Evolutionary conservation across 805 yeast genomes (phyloP), one percentile per base, ranked within the genome.

Genomic region (Nakazawaea holstii): DNA sequence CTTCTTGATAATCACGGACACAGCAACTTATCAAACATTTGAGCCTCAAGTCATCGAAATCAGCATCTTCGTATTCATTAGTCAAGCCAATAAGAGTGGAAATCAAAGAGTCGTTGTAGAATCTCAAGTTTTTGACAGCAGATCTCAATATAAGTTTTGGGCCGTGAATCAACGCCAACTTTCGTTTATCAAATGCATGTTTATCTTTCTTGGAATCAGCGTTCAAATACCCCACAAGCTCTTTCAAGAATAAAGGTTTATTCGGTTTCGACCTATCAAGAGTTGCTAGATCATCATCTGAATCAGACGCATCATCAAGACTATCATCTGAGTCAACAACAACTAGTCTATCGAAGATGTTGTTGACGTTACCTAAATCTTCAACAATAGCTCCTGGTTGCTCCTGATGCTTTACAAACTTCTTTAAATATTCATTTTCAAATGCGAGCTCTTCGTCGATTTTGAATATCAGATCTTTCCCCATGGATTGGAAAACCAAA

Each of bases 161-260:
- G 0, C 82, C 85, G 8, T 60, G 54, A 4, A 55, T 55, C n/a
- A 81, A 67, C 0, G 86, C 86, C 2, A 71, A 49, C 54, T 55
- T 68, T 51, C 55, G 79, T 68, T 68, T 77, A 53, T 70, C 82
- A 54, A 58, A 79, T 11, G 73, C 80, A 41, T 66, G 70, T 2
- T 69, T 62, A 39, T 72, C 73, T 15, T 69, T 70, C 4, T 69
- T 64, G 2, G 66, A 59, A 28, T 75, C 75, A 0, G 72, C 68
- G 9, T 67, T 66, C 14, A 85, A 67, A 54, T 83, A 85, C 11
- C 67, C 63, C 4, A 88, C 56, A 17, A 91, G 65, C 51, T 89
- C 96, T 53, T 85, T 82, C 35, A 92, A 64, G 55, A 88, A 92
- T 1, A 87, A 71, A 0, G 89, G 90, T 1, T 67, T 61, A 0